These are phyloP conservation scores for Leishmania martiniquensis DNA, from an alignment of 208 protist genomes.

Conservation along the genomic window DNA sequence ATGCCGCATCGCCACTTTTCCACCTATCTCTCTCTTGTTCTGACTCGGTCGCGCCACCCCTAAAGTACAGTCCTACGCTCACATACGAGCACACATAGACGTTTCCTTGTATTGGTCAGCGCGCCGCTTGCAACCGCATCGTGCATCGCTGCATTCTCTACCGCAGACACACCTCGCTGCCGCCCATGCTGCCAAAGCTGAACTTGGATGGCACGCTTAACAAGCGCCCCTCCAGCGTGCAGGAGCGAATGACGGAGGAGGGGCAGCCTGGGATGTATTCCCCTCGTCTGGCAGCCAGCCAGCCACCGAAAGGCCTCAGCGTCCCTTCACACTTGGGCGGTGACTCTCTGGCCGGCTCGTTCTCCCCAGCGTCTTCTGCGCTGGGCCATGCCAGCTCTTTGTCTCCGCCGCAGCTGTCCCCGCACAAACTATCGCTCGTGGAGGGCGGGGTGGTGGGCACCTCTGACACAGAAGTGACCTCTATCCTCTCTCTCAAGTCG, in stretches of 20 bases:
- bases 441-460: conserved; percentile 38
- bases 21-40: background rate
- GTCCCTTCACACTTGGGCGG: background rate
- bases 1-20: background rate
- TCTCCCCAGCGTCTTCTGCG: background rate
- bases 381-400: conserved; percentile 4
- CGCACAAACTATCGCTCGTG: conserved; percentile 23
- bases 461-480: conserved; percentile 38
- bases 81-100: background rate
- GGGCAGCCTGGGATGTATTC: conserved; percentile 52
- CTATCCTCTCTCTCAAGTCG: conserved; percentile 35
- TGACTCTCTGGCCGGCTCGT: background rate
- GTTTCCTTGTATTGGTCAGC: background rate
- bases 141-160: background rate
- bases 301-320: conserved; percentile 1
- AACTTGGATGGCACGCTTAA: conserved; percentile 57
- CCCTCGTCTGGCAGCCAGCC: conserved; percentile 35
- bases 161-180: background rate
- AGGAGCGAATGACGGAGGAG: conserved; percentile 42
- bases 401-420: conserved; percentile 24
- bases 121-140: background rate
- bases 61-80: background rate
- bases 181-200: conserved; percentile 38
- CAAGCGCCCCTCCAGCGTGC: conserved; percentile 43
- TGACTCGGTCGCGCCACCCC: background rate